phyloP scores from a whole-genome alignment of 2,329 filamentous ascomycete species.

The Teratosphaeria nubilosa region DNA sequence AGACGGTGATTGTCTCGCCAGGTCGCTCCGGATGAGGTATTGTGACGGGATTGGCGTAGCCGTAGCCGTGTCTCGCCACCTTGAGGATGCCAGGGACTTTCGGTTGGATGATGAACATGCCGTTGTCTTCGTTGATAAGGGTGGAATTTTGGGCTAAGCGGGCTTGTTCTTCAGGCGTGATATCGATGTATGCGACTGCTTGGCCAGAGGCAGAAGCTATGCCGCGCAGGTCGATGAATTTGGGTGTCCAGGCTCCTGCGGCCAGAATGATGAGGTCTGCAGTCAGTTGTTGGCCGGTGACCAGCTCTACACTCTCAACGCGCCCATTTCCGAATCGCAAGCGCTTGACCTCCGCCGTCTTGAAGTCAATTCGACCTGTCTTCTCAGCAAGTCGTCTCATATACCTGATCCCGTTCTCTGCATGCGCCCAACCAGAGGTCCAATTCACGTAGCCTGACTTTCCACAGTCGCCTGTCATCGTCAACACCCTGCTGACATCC shows the following conservation, averaged over 20 bases:
- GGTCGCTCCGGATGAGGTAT: slow-evolving; percentile 38
- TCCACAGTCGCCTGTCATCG: slow-evolving; percentile 39
- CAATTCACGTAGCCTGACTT: slow-evolving; percentile 64
- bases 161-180: slow-evolving; percentile 62
- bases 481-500: slow-evolving; percentile 30
- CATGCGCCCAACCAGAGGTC: slow-evolving; percentile 71
- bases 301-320: slow-evolving; percentile 51
- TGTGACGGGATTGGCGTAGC: slow-evolving; percentile 37
- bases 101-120: slow-evolving; percentile 67
- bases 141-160: slow-evolving; percentile 58
- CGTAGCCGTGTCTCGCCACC: slow-evolving; percentile 40
- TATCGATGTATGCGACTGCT: slow-evolving; percentile 63
- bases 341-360: slow-evolving; percentile 39
- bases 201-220: slow-evolving; percentile 75
- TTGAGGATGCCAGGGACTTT: slow-evolving; percentile 32
- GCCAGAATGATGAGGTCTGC: slow-evolving; percentile 72
- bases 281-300: slow-evolving; percentile 39
- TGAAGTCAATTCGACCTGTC: slow-evolving; percentile 43
- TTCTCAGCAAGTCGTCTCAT: slow-evolving; percentile 43
- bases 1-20: slow-evolving; percentile 29
- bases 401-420: slow-evolving; percentile 59
- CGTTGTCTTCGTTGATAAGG: slow-evolving; percentile 59
- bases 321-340: slow-evolving; percentile 29
- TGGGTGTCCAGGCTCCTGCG: slow-evolving; percentile 76
- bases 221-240: slow-evolving; percentile 66